Percentiles rank a stretch among this genome's conserved stretches.
These are phyloP conservation scores for Pseudohalonectria lignicola DNA, from an alignment of 2,329 filamentous ascomycete genomes.

Conservation along the genomic window DNA sequence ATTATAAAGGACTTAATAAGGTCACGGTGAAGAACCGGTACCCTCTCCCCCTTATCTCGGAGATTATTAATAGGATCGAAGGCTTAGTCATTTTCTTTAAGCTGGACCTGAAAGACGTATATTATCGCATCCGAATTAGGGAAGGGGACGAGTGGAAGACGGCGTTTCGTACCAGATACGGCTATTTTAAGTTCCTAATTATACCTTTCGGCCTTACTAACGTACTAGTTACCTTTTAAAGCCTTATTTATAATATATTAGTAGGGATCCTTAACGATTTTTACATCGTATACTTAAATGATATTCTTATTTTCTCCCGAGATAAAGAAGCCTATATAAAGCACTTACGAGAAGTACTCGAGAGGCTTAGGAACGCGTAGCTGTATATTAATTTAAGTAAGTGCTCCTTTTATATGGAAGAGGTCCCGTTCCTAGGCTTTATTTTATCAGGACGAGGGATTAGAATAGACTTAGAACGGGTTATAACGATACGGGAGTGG, in stretches of 20 bases:
- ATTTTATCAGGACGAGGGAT: not conserved
- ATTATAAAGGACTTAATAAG: constrained; percentile 14
- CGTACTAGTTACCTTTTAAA: not conserved
- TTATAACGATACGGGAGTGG: not conserved
- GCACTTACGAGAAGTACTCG: not conserved
- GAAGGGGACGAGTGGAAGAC: constrained; percentile 19
- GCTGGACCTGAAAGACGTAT: constrained; percentile 7
- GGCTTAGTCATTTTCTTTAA: constrained; percentile 3
- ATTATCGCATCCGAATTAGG: constrained; percentile 11
- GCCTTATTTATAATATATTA: not conserved
- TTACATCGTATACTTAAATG: not conserved
- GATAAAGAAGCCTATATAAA: not conserved
- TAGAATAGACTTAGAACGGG: not conserved
- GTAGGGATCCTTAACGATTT: not conserved
- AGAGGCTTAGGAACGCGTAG: not conserved
- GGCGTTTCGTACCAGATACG: constrained; percentile 13
- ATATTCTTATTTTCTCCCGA: not conserved
- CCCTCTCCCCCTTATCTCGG: constrained; percentile 10
- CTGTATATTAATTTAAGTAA: not conserved
- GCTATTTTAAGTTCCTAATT: constrained; percentile 17
- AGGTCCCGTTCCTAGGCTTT: not conserved
- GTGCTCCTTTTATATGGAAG: not conserved
- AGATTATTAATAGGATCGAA: not conserved
- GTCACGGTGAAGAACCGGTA: constrained; percentile 14
- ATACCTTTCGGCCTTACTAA: constrained; percentile 17